Evolutionary conservation across 768 basidiomycete species (phyloP), one percentile per base, ranked within the genome.

Genomic region (Rhizopogon rudus): DNA sequence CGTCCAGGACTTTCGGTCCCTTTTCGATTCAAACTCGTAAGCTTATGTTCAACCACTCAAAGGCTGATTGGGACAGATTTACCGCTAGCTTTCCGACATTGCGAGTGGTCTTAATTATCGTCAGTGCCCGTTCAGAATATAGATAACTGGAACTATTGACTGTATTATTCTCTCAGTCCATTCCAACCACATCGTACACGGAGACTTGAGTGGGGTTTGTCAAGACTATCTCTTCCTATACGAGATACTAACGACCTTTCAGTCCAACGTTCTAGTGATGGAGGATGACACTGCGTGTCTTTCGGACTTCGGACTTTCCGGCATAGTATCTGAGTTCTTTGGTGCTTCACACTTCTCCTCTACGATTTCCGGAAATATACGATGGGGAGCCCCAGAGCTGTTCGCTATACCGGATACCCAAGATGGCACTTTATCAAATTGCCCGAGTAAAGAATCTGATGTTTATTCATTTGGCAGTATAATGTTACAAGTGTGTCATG

Each of bases 221-320:
- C 5, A 20, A 49, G 29, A 4, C n/a, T 12, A 35, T 9, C 25
- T 51, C n/a, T 33, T 53, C 8, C 46, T 28, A 14, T 20, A n/a
- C 37, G 28, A 39, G 7, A 55, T 22, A 52, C 37, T 39, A 40
- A 45, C 44, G 17, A 40, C 52, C 16, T 17, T 44, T 14, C 40
- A 79, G 79, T 71, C 72, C 37, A 81, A 78, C 57, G 66, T 81
- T 35, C 59, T 80, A 49, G 74, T 81, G 16, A 71, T 71, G 9
- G 63, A 65, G 13, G 61, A 70, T 29, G 74, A 74, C 8, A 63
- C 65, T 3, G 76, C 78, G 8, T 65, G 69, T 37, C 65, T 81
- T 6, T 72, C 75, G 20, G 78, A 79, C 55, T 81, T 80, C 60
- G 76, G 76, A 25, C 58, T 80, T 28, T 75, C 76, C 12, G 70